Conservation (phyloP, 306 rosid genomes). For the Dicorynia guianensis region DNA sequence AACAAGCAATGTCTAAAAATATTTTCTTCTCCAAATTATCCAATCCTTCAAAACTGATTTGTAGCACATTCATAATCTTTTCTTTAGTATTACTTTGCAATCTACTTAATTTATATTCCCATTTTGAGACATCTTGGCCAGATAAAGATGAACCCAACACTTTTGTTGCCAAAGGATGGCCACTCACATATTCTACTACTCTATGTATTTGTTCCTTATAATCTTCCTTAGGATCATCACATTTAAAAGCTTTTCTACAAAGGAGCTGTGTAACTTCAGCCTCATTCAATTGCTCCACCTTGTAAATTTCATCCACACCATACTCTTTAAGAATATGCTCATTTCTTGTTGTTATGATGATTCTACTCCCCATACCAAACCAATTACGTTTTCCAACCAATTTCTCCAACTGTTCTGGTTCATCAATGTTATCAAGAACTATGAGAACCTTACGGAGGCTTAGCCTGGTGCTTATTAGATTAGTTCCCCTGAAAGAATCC, state of each 20-base stretch:
- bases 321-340: background rate
- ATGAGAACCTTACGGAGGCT: background rate
- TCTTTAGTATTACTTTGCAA: background rate
- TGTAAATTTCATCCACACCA: background rate
- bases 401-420: background rate
- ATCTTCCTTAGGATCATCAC: background rate
- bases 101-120: background rate
- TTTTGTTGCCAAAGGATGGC: background rate
- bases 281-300: background rate
- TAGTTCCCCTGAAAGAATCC: background rate
- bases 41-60: background rate
- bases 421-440: background rate
- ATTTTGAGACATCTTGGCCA: background rate
- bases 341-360: background rate
- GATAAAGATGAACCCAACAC: background rate
- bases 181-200: background rate
- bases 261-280: background rate
- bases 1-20: too few relatives aligned
- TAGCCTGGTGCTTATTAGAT: background rate
- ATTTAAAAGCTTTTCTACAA: background rate
- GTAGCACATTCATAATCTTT: background rate
- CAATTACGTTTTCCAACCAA: background rate
- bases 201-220: background rate
- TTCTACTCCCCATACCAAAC: background rate
- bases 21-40: background rate